A percentile compares a stretch with the other conserved stretches of the same genome.
Conservation (phyloP, 371 early-diverging fungal genomes). For the Rhizopus microsporus region DNA sequence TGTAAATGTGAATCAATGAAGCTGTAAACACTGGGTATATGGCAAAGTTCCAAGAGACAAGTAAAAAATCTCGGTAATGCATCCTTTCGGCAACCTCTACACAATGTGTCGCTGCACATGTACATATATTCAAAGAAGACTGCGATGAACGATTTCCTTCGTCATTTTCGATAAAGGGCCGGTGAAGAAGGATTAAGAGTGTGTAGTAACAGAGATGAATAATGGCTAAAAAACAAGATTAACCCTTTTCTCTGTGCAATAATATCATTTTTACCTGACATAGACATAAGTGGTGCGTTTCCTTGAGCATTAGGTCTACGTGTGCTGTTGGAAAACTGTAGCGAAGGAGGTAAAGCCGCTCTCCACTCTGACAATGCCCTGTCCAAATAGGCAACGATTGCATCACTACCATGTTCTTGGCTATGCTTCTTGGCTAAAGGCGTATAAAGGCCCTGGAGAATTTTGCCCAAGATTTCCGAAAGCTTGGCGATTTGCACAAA, state of each 20-base stretch:
- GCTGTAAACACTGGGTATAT: conserved; percentile 54
- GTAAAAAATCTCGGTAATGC: conserved; percentile 51
- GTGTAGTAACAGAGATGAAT: conserved; percentile 56
- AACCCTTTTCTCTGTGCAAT: neutral
- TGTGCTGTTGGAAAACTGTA: conserved; percentile 40
- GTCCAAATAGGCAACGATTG: conserved; percentile 44
- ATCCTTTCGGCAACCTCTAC: conserved; percentile 48
- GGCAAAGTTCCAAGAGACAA: conserved; percentile 54
- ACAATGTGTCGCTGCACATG: conserved; percentile 55
- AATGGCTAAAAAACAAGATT: conserved; percentile 27
- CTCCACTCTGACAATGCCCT: conserved; percentile 49
- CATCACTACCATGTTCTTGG: conserved; percentile 51
- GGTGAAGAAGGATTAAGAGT: conserved; percentile 55
- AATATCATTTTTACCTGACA: conserved; percentile 36
- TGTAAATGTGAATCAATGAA: conserved; percentile 44
- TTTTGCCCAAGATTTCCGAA: conserved; percentile 48
- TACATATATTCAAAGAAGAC: conserved; percentile 59
- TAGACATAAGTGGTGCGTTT: conserved; percentile 37
- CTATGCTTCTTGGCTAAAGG: conserved; percentile 51
- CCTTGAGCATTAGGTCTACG: conserved; percentile 33
- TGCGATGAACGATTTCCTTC: conserved; percentile 30
- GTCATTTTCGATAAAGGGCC: conserved; percentile 55
- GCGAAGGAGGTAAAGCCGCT: conserved; percentile 37
- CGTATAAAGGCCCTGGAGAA: conserved; percentile 50
- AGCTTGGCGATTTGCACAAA: conserved; percentile 50